These are phyloP conservation scores for Sparassis latifolia DNA, from an alignment of 1,284 basidiomycete species.

Conservation along the genomic window DNA sequence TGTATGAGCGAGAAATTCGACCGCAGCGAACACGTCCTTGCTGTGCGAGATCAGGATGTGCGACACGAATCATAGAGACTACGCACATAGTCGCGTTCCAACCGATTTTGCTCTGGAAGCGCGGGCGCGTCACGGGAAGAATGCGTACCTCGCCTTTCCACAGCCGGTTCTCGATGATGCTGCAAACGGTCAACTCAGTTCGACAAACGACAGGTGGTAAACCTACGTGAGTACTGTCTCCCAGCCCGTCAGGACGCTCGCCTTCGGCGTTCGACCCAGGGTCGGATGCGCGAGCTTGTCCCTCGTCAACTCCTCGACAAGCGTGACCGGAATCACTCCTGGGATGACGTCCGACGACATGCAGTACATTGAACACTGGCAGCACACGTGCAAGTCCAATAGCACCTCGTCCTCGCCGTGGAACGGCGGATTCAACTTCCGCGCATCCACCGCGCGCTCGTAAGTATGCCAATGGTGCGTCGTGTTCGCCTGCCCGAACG, in stretches of 20 bases:
- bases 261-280: constrained; percentile 35
- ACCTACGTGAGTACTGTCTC: constrained; percentile 66
- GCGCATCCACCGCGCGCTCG: constrained; percentile 56
- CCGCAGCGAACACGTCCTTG: constrained; percentile 47
- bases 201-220: background rate
- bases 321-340: constrained; percentile 56
- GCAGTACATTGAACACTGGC: constrained; percentile 71
- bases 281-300: constrained; percentile 37
- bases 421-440: constrained; percentile 58
- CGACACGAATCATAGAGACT: background rate
- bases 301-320: constrained; percentile 37
- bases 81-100: constrained; percentile 58
- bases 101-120: constrained; percentile 60
- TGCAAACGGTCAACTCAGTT: constrained; percentile 1
- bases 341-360: constrained; percentile 63
- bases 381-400: constrained; percentile 74
- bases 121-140: constrained; percentile 45
- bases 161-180: constrained; percentile 65
- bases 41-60: constrained; percentile 20
- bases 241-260: constrained; percentile 46
- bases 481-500: constrained; percentile 44
- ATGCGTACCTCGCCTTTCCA: constrained; percentile 62
- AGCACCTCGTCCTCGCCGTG: constrained; percentile 44
- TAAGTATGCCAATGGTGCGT: constrained; percentile 80
- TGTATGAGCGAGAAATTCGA: constrained; percentile 44